Evolutionary conservation across 805 yeast genomes (phyloP).

Genomic region (Schizosaccharomyces cryophilus): DNA sequence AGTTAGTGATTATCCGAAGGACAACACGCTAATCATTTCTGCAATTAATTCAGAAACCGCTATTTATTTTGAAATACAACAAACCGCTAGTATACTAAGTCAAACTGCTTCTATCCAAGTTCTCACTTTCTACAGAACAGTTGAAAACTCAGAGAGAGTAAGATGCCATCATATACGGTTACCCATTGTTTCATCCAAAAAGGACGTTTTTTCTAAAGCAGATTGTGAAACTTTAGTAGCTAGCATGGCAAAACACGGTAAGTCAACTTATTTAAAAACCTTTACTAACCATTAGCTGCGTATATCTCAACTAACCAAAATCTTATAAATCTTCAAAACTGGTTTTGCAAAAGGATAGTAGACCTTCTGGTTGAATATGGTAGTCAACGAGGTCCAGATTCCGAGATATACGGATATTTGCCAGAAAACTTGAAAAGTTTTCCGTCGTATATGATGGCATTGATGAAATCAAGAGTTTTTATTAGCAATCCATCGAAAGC

Average conservation of each 20-base stretch:
- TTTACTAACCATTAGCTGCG: no score
- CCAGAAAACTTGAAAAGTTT: background rate
- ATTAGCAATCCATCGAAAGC: background rate
- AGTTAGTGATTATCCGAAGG: background rate
- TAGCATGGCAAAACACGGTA: background rate
- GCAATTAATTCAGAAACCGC: background rate
- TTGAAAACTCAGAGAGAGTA: background rate
- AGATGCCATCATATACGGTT: background rate
- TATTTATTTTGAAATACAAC: background rate
- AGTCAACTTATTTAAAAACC: background rate
- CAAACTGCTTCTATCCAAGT: background rate
- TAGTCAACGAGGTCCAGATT: background rate
- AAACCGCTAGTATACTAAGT: background rate
- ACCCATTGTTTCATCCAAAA: background rate
- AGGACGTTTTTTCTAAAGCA: background rate
- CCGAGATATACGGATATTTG: background rate
- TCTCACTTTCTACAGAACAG: background rate
- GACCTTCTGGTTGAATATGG: no score
- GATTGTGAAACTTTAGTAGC: background rate
- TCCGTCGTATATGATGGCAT: background rate
- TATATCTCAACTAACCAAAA: no score
- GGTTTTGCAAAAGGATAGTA: no score
- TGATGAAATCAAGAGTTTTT: background rate
- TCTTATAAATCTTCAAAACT: no score
- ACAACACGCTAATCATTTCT: background rate